Percentiles rank a stretch among this genome's conserved stretches.
These are phyloP conservation scores for Myrica gale DNA, from an alignment of 306 rosid species.

Conservation along the genomic window DNA sequence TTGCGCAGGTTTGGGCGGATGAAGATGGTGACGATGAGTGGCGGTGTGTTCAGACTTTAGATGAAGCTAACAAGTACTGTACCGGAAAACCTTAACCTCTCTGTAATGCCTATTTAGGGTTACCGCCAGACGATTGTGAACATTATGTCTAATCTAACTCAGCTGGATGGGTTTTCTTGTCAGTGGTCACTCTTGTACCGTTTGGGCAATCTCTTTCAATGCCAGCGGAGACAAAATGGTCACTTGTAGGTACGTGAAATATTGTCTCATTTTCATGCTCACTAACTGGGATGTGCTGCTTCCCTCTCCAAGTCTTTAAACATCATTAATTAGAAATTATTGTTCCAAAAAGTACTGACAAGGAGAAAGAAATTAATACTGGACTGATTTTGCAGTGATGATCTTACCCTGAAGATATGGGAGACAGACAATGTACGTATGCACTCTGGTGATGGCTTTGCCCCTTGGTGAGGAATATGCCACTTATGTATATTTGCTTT, in stretches of 20 bases:
- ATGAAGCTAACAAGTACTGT: conserved; percentile 63
- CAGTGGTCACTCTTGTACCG: conserved; percentile 92
- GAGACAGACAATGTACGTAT: conserved; percentile 51
- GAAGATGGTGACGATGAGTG: conserved; percentile 90
- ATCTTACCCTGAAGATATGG: conserved; percentile 88
- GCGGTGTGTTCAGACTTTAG: conserved; percentile 83
- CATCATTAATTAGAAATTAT: not conserved
- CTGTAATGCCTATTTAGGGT: not conserved
- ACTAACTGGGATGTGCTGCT: not conserved
- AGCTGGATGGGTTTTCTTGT: conserved; percentile 29
- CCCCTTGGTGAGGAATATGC: conserved; percentile 67
- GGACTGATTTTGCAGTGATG: conserved; percentile 63
- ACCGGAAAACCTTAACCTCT: conserved; percentile 16
- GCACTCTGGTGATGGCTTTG: conserved; percentile 58
- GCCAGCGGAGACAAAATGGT: conserved; percentile 85
- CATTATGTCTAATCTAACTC: conserved; percentile 8
- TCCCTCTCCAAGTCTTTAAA: not conserved
- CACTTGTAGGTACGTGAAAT: conserved; percentile 67
- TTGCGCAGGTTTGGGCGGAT: conserved; percentile 85
- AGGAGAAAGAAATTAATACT: conserved; percentile 7
- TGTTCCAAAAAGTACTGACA: not conserved
- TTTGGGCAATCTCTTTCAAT: conserved; percentile 89
- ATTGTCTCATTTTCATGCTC: conserved; percentile 4
- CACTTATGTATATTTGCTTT: not conserved
- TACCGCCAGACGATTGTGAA: not conserved